Evolutionary conservation across 2,329 filamentous ascomycete species (phyloP), one percentile per base, ranked within the genome.

Genomic region (Scedosporium aurantiacum): DNA sequence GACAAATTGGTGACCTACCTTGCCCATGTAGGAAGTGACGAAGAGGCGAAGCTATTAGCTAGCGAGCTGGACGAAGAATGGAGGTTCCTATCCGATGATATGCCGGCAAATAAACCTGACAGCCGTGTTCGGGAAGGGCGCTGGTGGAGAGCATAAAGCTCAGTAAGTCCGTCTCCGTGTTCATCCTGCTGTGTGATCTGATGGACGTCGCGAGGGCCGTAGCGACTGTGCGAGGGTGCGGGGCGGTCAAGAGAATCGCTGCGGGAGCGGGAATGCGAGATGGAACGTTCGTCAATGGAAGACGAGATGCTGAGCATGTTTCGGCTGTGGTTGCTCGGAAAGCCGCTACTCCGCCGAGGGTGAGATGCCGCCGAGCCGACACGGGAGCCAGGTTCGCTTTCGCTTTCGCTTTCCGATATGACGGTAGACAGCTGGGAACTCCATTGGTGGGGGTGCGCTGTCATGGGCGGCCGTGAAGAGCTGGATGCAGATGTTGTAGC

Each of bases 391-490:
- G 75, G 75, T 37, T 78, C 74, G 67, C 79, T 84, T 41, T 72
- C 76, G 52, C 72, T 76, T 64, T 87, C 84, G 68, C 81, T 82
- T 69, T 85, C 84, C 40, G 84, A 86, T 70, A 80, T 75, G 63
- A 87, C 83, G 54, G 83, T 85, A 45, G 84, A 87, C 50, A 86
- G 75, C 70, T 85, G 82, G 54, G 81, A 81, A 71, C 82, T 85
- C 82, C 83, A 86, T 77, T 82, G 81, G 67, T 84, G 82, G 61
- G 78, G 76, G 63, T 76, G 71, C 56, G 76, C 69, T 65, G 79
- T 70, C 76, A 82, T 82, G 66, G 68, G 68, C 64, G 65, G 61
- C 62, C 45, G 14, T 16, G 23, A 37, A 5, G 57, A 43, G 45
- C 16, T 27, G 14, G 61, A 37, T 21, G 27, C 4, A 25, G 41